Evolutionary conservation across 1,139 yeast genomes (phyloP), one percentile per base, ranked within the genome.

Genomic region (Diutina mesorugosa): DNA sequence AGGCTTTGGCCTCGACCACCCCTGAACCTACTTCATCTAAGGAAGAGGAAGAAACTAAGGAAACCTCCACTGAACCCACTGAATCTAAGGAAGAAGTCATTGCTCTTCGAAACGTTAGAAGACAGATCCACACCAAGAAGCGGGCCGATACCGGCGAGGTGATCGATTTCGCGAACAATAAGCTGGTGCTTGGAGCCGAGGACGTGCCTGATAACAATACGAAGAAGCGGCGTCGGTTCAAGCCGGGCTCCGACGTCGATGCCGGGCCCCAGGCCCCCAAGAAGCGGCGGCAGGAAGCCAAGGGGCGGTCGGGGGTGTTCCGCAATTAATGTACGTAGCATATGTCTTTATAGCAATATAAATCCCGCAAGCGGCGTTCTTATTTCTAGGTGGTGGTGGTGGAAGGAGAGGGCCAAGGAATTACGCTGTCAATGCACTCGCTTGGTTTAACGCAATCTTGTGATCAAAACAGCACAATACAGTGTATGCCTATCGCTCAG

Each of bases 321-420:
- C 14, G 51, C 26, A 30, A 30, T n/a, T 50, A 32, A 32, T 35
- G 41, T 35, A 35, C 41, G 41, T 35, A 35, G 41, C 41, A 35
- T 35, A 35, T 35, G 41, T 35, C 16, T 35, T 35, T 35, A n/a
- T 35, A 35, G 2, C 41, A 35, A 35, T 35, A 35, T 35, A 35
- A 35, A 35, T 35, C 41, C 41, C 41, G 41, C 41, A 35, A 35
- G 41, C 41, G 2, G 71, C 69, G 32, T 75, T 66, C 68, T 88
- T 95, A 91, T 95, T 21, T 21, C 68, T 86, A 88, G 74, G 78
- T 79, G 32, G 85, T 32, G 9, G 35, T 32, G 35, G 35, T 32
- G 7, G 35, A 4, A 3, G 12, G 3, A 32, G 12, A 32, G 12
- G 5, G 12, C 35, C 35, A 32, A 32, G 9, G 9, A 32, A 32